Conservation (phyloP, 2,329 filamentous ascomycete genomes). For the Xylariales sp. region DNA sequence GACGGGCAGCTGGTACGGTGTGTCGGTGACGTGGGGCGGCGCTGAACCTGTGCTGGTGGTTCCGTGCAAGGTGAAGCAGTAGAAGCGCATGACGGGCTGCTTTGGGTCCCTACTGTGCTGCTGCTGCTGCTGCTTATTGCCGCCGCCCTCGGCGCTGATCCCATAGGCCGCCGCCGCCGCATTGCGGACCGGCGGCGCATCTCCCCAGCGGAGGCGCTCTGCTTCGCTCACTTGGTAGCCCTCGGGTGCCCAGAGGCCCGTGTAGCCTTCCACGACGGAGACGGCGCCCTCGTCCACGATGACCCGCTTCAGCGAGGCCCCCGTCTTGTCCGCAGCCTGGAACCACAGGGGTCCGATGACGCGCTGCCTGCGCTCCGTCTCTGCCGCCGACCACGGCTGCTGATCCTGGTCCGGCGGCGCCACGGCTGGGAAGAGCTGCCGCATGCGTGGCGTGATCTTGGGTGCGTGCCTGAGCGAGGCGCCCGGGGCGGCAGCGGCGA, state of each 20-base stretch:
- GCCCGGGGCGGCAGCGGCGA: conserved; percentile 17
- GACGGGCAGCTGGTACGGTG: neutral
- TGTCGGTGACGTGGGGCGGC: neutral
- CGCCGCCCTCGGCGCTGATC: neutral
- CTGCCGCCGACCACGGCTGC: neutral
- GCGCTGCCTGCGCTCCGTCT: conserved; percentile 36
- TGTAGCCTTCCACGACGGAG: neutral
- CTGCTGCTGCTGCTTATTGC: too few relatives aligned
- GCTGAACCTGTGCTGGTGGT: conserved; percentile 3
- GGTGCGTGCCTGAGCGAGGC: conserved; percentile 50
- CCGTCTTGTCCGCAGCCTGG: conserved; percentile 17
- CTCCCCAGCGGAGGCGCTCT: too few relatives aligned
- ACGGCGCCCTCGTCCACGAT: conserved; percentile 24
- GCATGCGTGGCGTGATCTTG: conserved; percentile 66
- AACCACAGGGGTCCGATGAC: conserved; percentile 68
- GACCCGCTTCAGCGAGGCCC: conserved; percentile 26
- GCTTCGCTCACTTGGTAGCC: too few relatives aligned
- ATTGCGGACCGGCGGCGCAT: too few relatives aligned
- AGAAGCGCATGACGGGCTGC: too few relatives aligned
- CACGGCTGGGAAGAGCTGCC: conserved; percentile 46
- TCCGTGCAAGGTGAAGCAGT: neutral
- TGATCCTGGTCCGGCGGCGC: neutral
- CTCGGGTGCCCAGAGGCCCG: neutral
- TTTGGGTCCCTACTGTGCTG: too few relatives aligned
- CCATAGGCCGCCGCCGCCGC: neutral